Evolutionary conservation across 1,284 basidiomycete species (phyloP).

Genomic region (Rhodotorula sp.): DNA sequence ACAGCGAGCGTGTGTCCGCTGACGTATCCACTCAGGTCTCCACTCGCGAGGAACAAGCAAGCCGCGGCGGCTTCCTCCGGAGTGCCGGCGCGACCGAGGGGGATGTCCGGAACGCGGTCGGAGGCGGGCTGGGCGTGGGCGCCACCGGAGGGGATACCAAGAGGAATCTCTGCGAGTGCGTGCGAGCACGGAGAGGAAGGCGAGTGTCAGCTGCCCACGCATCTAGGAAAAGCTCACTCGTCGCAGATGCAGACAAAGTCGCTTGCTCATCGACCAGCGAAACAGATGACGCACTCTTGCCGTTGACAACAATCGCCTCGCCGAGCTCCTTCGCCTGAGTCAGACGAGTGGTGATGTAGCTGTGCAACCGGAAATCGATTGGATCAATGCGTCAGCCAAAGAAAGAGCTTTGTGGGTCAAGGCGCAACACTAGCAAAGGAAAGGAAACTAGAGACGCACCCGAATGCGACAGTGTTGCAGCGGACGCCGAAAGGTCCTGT

Average conservation of each 20-base stretch:
- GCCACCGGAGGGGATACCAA: slow-evolving; percentile 26
- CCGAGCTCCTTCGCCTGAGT: slow-evolving; percentile 72
- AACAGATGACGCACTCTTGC: slow-evolving; percentile 56
- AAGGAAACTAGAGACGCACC: slow-evolving; percentile 61
- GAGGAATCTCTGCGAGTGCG: slow-evolving; percentile 7
- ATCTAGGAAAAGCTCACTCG: background rate
- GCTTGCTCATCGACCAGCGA: too few relatives aligned
- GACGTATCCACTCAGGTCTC: slow-evolving; percentile 72
- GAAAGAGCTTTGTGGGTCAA: background rate
- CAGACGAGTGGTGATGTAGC: slow-evolving; percentile 41
- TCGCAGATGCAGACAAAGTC: too few relatives aligned
- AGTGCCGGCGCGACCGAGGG: slow-evolving; percentile 69
- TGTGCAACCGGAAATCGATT: background rate
- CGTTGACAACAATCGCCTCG: slow-evolving; percentile 71
- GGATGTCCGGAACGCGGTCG: slow-evolving; percentile 51
- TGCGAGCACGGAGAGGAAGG: background rate
- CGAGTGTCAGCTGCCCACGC: too few relatives aligned
- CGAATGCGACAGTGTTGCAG: slow-evolving; percentile 76
- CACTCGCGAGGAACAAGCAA: slow-evolving; percentile 51
- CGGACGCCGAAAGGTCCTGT: slow-evolving; percentile 63
- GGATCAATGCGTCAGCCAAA: background rate
- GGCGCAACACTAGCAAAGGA: background rate
- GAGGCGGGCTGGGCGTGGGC: slow-evolving; percentile 17
- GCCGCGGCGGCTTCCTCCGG: slow-evolving; percentile 71
- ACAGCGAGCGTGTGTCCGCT: slow-evolving; percentile 73